phyloP scores from a whole-genome alignment of 768 basidiomycete genomes.

The Hydnomerulius pinastri region DNA sequence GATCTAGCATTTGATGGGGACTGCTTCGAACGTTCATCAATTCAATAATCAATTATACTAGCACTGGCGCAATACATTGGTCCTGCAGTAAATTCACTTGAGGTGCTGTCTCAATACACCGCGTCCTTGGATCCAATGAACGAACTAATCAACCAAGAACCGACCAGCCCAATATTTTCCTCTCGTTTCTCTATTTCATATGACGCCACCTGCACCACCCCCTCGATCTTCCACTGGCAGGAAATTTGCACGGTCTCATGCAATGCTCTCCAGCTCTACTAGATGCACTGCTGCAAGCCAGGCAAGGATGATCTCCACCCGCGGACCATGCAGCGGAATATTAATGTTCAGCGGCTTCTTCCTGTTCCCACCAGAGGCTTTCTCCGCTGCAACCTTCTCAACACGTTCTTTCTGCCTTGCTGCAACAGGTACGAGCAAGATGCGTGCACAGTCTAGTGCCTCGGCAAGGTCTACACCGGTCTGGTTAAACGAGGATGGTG shows the following conservation, averaged over 20 bases:
- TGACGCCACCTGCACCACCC: constrained; percentile 3
- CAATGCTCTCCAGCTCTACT: constrained; percentile 60
- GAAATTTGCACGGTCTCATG: constrained; percentile 11
- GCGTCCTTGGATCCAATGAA: neutral
- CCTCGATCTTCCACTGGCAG: neutral
- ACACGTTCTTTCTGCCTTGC: constrained; percentile 62
- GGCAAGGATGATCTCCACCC: constrained; percentile 82
- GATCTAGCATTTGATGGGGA: neutral
- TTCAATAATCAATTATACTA: neutral
- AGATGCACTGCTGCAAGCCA: constrained; percentile 85
- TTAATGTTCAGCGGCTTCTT: constrained; percentile 70
- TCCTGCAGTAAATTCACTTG: neutral
- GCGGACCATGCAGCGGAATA: constrained; percentile 82
- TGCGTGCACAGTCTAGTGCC: constrained; percentile 66
- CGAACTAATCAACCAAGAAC: constrained; percentile 1
- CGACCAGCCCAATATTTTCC: neutral
- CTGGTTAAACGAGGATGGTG: constrained; percentile 15
- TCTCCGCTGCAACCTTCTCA: constrained; percentile 53
- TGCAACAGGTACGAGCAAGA: constrained; percentile 70
- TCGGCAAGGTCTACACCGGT: constrained; percentile 46
- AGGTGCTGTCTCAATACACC: constrained; percentile 2
- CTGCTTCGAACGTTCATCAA: neutral
- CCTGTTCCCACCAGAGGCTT: constrained; percentile 43
- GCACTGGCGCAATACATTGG: constrained; percentile 1
- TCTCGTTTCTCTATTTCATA: neutral